Evolutionary conservation across 2,329 filamentous ascomycete species (phyloP).

Genomic region (Huntiella abstrusa): DNA sequence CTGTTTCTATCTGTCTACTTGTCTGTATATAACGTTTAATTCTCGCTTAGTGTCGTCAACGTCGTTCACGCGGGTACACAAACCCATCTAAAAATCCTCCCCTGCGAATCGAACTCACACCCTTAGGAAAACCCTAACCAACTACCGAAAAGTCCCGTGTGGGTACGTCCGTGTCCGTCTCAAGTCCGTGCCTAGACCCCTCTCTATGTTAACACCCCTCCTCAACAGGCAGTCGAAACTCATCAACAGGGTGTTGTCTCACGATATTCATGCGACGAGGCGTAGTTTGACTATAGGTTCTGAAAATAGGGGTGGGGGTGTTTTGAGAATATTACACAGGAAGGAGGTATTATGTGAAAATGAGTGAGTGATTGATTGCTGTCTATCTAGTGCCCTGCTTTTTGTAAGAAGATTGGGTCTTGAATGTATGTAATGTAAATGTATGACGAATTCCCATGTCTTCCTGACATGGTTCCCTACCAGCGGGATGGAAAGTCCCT

Average conservation of each 20-base stretch:
- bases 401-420: background rate
- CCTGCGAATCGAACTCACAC: no score
- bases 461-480: background rate
- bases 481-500: no score
- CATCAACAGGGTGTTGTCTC: background rate
- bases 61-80: no score
- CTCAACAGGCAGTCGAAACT: background rate
- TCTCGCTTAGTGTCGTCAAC: no score
- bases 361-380: background rate
- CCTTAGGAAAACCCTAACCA: no score
- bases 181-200: background rate
- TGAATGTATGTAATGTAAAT: slow-evolving; percentile 1
- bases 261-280: background rate
- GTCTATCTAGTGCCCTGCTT: background rate
- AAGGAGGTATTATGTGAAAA: background rate
- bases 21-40: no score
- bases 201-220: background rate
- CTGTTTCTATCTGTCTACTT: no score
- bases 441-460: background rate
- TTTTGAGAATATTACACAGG: background rate
- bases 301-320: background rate
- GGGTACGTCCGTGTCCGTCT: no score
- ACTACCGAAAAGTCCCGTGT: no score
- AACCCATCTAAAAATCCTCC: no score
- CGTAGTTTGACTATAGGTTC: background rate